Evolutionary conservation across 805 yeast genomes (phyloP).

Genomic region (Schwanniomyces pseudopolymorphus): DNA sequence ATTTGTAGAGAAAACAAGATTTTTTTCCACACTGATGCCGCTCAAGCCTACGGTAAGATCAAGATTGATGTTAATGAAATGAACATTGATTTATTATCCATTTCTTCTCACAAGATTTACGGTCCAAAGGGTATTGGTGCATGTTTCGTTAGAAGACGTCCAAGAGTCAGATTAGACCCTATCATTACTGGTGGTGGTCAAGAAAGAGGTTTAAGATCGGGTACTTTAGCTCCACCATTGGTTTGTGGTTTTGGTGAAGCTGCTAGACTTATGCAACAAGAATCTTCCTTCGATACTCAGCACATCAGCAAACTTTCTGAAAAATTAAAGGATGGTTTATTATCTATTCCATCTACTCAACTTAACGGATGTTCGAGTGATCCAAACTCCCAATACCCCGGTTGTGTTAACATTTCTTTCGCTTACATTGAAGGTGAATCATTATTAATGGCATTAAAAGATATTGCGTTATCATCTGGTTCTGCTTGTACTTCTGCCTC

Average conservation of each 20-base stretch:
- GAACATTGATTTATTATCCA: constrained; percentile 91
- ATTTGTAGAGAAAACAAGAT: constrained; percentile 85
- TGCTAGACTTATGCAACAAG: constrained; percentile 75
- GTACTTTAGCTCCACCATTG: constrained; percentile 95
- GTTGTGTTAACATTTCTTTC: constrained; percentile 95
- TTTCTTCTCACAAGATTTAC: constrained; percentile 93
- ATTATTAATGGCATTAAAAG: constrained; percentile 93
- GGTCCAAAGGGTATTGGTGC: constrained; percentile 99
- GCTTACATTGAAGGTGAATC: constrained; percentile 99
- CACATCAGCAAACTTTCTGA: constrained; percentile 73
- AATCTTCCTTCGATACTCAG: constrained; percentile 67
- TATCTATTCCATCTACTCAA: constrained; percentile 83
- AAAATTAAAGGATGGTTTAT: constrained; percentile 68
- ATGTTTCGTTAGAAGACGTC: constrained; percentile 91
- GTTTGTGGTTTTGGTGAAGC: constrained; percentile 98
- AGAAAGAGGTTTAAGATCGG: constrained; percentile 96
- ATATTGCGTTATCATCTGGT: constrained; percentile 93
- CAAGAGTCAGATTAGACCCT: constrained; percentile 95
- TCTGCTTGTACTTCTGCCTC: constrained; percentile 99
- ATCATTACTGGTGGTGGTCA: constrained; percentile 97
- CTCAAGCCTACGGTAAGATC: constrained; percentile 95
- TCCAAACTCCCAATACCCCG: constrained; percentile 58
- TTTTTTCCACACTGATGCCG: constrained; percentile 96
- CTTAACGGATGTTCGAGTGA: constrained; percentile 78
- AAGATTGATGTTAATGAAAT: constrained; percentile 88